A percentile compares a stretch with the other conserved stretches of the same genome.
Conservation (phyloP, 768 basidiomycete genomes). For the Calocybe gangraenosa region DNA sequence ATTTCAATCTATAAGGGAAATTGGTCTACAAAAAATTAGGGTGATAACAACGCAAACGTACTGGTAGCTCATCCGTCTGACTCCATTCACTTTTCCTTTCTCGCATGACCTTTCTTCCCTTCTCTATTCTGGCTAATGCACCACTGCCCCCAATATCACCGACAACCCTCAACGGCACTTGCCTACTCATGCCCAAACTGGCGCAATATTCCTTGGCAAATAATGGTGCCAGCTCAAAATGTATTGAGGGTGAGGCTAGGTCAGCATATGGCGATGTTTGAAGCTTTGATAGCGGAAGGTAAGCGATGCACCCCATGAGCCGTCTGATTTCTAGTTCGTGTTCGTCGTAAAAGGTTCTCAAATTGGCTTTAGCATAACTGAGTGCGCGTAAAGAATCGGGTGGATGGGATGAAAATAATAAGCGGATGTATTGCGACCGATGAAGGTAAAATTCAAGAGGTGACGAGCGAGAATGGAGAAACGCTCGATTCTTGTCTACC, state of each 20-base stretch:
- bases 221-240: constrained; percentile 73
- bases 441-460: constrained; percentile 88
- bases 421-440: constrained; percentile 82
- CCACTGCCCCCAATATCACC: constrained; percentile 93
- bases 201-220: constrained; percentile 91
- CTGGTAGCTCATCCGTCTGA: constrained; percentile 85
- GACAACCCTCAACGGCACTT: constrained; percentile 83
- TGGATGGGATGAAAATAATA: constrained; percentile 62
- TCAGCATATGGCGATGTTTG: constrained; percentile 72
- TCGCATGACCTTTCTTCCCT: constrained; percentile 89
- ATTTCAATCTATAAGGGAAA: constrained; percentile 76
- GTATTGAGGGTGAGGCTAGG: constrained; percentile 64
- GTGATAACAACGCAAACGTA: constrained; percentile 26
- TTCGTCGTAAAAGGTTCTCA: constrained; percentile 59
- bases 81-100: constrained; percentile 93
- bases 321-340: constrained; percentile 64
- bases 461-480: constrained; percentile 67
- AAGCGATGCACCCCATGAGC: constrained; percentile 65
- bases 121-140: constrained; percentile 88
- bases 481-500: constrained; percentile 62
- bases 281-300: constrained; percentile 64
- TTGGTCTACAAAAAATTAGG: constrained; percentile 1
- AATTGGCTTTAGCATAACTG: constrained; percentile 65
- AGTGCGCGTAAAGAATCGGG: constrained; percentile 59
- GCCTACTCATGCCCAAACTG: constrained; percentile 81